These are phyloP conservation scores for Tylopilus intermedius DNA, from an alignment of 768 basidiomycete species.

Conservation along the genomic window DNA sequence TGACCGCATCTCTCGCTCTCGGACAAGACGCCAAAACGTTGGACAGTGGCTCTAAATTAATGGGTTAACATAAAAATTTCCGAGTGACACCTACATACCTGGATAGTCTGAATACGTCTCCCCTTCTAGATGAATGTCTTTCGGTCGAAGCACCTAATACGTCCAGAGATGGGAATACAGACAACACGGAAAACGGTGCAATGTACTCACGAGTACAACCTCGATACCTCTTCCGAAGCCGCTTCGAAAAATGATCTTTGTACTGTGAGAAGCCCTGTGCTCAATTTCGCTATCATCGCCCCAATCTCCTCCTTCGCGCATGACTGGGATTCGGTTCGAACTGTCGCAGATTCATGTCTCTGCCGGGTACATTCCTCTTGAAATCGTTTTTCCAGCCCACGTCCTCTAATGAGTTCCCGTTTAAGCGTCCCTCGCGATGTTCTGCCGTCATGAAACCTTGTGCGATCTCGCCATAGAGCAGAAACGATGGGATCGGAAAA, in stretches of 20 bases:
- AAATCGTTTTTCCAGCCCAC: constrained; percentile 30
- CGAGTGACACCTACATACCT: constrained; percentile 1
- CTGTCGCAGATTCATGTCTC: constrained; percentile 12
- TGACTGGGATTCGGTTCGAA: background rate
- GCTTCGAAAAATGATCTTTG: constrained; percentile 18
- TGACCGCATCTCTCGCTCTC: constrained; percentile 1
- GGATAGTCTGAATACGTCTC: background rate
- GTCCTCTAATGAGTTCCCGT: background rate
- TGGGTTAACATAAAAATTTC: too few relatives aligned
- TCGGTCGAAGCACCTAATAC: constrained; percentile 16
- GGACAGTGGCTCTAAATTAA: too few relatives aligned
- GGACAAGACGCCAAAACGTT: constrained; percentile 8
- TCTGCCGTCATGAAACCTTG: constrained; percentile 38
- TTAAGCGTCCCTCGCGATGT: constrained; percentile 14
- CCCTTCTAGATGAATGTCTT: constrained; percentile 2
- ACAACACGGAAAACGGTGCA: background rate
- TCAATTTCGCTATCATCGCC: too few relatives aligned
- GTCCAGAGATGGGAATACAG: background rate
- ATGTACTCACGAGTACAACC: constrained; percentile 23
- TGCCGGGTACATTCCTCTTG: constrained; percentile 19
- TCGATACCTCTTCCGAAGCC: constrained; percentile 19
- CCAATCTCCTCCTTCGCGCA: too few relatives aligned
- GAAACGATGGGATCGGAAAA: constrained; percentile 14
- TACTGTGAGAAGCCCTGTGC: too few relatives aligned
- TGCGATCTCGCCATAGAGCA: constrained; percentile 37